These are phyloP conservation scores for Spergularia azorica DNA, from an alignment of 179 eudicot genomes.

Conservation along the genomic window DNA sequence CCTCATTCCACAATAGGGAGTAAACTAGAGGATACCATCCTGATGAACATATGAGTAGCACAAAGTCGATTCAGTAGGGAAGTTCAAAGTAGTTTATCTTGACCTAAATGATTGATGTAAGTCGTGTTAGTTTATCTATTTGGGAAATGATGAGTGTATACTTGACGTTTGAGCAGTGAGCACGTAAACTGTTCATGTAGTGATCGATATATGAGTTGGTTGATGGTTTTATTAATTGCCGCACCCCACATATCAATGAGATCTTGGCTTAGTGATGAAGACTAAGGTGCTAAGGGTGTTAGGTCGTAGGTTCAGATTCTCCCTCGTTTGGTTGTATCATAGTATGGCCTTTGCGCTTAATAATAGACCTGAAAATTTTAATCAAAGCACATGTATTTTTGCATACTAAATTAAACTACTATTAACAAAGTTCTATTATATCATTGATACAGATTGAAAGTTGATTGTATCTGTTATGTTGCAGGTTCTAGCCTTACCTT, in stretches of 20 bases:
- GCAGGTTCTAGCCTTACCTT: slow-evolving; percentile 18
- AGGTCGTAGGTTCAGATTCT: too few species aligned
- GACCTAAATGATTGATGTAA: background rate
- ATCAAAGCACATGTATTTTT: background rate
- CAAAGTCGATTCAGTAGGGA: slow-evolving; percentile 5
- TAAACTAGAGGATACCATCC: background rate
- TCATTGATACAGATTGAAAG: background rate
- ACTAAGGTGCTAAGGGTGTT: too few species aligned
- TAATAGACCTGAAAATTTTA: too few species aligned
- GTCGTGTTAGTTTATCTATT: background rate
- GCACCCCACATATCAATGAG: too few species aligned
- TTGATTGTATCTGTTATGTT: background rate
- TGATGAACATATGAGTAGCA: background rate
- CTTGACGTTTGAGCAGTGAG: too few species aligned
- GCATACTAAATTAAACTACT: too few species aligned
- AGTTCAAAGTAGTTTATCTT: background rate
- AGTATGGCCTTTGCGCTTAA: too few species aligned
- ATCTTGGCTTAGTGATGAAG: too few species aligned
- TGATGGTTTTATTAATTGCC: too few species aligned
- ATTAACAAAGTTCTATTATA: too few species aligned
- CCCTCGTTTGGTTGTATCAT: too few species aligned
- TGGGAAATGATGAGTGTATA: background rate
- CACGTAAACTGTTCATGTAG: too few species aligned
- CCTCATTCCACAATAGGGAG: background rate
- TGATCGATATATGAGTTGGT: background rate